These are phyloP conservation scores for Plasmodium yoelii DNA, from an alignment of 169 alveolate species.

Conservation along the genomic window DNA sequence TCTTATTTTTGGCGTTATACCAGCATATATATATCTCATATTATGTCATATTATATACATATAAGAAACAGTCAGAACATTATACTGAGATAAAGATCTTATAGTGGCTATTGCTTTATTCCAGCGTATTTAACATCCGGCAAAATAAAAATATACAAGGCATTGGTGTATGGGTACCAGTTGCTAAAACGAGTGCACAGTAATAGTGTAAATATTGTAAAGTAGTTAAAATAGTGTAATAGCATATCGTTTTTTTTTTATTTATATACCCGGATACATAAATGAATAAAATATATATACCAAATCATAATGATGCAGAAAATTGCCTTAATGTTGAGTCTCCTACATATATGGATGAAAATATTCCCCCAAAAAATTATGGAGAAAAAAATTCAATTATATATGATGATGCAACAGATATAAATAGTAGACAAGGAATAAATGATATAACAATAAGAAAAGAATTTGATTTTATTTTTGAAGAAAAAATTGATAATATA, in stretches of 20 bases:
- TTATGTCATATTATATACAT: too few species aligned
- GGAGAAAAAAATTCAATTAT: conserved; percentile 5
- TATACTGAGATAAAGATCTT: too few species aligned
- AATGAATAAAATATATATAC: conserved; percentile 45
- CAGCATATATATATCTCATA: too few species aligned
- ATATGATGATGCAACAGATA: conserved; percentile 8
- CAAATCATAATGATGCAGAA: conserved; percentile 14
- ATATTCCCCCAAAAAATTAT: conserved; percentile 26
- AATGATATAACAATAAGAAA: neutral
- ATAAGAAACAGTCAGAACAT: too few species aligned
- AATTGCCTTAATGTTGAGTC: conserved; percentile 8
- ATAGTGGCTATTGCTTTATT: too few species aligned
- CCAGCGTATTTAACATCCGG: too few species aligned
- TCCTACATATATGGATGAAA: neutral
- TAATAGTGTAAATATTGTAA: too few species aligned
- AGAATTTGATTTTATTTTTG: conserved; percentile 8
- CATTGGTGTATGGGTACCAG: too few species aligned
- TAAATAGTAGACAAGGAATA: neutral
- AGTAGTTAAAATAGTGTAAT: too few species aligned
- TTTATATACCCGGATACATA: neutral
- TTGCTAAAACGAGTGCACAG: too few species aligned
- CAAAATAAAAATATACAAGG: too few species aligned
- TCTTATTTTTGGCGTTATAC: too few species aligned
- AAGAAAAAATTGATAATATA: neutral
- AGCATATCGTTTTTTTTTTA: neutral